A percentile compares a stretch with the other conserved stretches of the same genome.
phyloP scores from a whole-genome alignment of 2,329 filamentous ascomycete species.

The Aspergillus fischeri region DNA sequence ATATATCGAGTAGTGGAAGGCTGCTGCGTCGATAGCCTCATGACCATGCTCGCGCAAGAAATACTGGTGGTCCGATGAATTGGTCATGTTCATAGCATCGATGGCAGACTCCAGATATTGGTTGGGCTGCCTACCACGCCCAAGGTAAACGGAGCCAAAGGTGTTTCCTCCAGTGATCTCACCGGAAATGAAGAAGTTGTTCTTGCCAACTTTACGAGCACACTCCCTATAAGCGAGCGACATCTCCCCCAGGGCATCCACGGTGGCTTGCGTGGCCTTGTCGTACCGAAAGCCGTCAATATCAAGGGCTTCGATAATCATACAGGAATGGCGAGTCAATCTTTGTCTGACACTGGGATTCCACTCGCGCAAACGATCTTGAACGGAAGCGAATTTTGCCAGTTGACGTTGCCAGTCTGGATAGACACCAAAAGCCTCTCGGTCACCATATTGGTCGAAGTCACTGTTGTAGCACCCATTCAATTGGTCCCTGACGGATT shows the following conservation, averaged over 20 bases:
- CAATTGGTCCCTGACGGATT: constrained; percentile 45
- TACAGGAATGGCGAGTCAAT: constrained; percentile 59
- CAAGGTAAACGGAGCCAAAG: constrained; percentile 59
- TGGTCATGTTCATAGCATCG: constrained; percentile 47
- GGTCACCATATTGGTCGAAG: constrained; percentile 63
- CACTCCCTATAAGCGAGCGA: constrained; percentile 55
- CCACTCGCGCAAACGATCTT: constrained; percentile 65
- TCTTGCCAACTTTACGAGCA: constrained; percentile 53
- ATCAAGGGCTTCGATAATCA: constrained; percentile 59
- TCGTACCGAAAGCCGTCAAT: constrained; percentile 65
- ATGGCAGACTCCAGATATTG: constrained; percentile 48
- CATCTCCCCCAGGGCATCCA: constrained; percentile 58
- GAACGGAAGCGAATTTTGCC: constrained; percentile 63
- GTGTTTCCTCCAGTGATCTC: constrained; percentile 62
- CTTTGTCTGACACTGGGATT: constrained; percentile 54
- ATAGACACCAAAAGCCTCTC: constrained; percentile 60
- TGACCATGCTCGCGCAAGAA: constrained; percentile 53
- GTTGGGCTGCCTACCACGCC: constrained; percentile 56
- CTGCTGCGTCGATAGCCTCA: constrained; percentile 55
- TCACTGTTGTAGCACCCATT: constrained; percentile 59
- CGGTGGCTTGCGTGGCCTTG: constrained; percentile 61
- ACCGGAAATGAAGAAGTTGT: constrained; percentile 62
- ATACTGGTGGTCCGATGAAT: constrained; percentile 38
- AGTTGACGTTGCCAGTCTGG: constrained; percentile 62
- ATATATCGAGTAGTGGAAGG: constrained; percentile 63